Evolutionary conservation across 257 asterid genomes (phyloP).

Genomic region (Ligustrum vulgare): DNA sequence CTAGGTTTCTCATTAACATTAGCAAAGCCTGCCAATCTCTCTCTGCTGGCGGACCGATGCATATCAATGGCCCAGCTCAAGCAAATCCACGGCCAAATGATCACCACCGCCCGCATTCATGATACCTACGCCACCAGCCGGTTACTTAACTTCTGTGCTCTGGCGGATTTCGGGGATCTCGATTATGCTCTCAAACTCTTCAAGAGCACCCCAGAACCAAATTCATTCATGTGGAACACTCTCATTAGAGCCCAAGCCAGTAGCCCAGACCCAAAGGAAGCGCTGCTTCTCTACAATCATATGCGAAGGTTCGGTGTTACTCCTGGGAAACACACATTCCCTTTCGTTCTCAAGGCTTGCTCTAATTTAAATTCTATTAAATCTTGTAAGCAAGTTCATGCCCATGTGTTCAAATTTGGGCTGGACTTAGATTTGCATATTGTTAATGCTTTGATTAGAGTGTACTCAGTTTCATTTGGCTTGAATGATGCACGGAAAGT

Average conservation of each 20-base stretch:
- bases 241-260: slow-evolving; percentile 67
- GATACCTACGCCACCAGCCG: slow-evolving; percentile 82
- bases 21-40: slow-evolving; percentile 29
- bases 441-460: slow-evolving; percentile 59
- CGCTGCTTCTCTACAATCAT: slow-evolving; percentile 41
- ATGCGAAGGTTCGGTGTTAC: slow-evolving; percentile 51
- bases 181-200: slow-evolving; percentile 59
- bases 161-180: slow-evolving; percentile 59
- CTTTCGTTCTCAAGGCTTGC: slow-evolving; percentile 80
- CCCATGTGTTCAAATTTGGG: slow-evolving; percentile 57
- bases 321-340: slow-evolving; percentile 80
- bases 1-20: slow-evolving; percentile 19
- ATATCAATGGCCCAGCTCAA: slow-evolving; percentile 60
- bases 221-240: slow-evolving; percentile 90
- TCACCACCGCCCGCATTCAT: slow-evolving; percentile 57
- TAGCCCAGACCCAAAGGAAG: slow-evolving; percentile 39
- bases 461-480: slow-evolving; percentile 51
- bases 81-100: slow-evolving; percentile 81
- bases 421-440: slow-evolving; percentile 62
- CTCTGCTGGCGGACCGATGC: slow-evolving; percentile 57
- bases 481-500: slow-evolving; percentile 46
- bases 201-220: slow-evolving; percentile 35
- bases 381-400: slow-evolving; percentile 57
- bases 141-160: slow-evolving; percentile 70
- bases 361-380: slow-evolving; percentile 26